Evolutionary conservation across 352 stramenopile species (phyloP), one percentile per base, ranked within the genome.

Genomic region (Phytophthora pinifolia): DNA sequence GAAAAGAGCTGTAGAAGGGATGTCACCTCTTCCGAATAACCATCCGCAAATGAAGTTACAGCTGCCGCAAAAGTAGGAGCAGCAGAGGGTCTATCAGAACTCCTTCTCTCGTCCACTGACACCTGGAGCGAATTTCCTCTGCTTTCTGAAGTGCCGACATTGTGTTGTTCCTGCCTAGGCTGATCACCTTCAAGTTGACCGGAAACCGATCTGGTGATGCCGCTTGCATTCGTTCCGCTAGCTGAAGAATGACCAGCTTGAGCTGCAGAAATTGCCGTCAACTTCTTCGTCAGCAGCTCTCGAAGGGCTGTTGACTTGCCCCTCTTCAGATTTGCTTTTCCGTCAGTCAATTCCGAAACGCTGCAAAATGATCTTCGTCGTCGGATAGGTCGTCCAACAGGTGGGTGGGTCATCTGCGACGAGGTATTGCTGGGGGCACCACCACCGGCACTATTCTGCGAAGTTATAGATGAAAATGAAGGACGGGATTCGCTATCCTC

Each of bases 351-450:
- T 43, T 93, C 83, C 0, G 78, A 74, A 41, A 89, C 52, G 41
- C 80, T 89, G 39, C 80, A 73, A 67, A 93, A 88, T 8, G 83
- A 93, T 43, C 83, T 66, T 17, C 83, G 62, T 52, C 83, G 73
- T 20, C 80, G 72, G 47, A 93, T 83, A n/a, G 76, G 43, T 54
- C 76, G 63, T 25, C 55, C 50, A 30, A 43, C 22, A 14, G 50
- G 38, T n/a, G 67, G 61, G 13, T 65, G 56, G 25, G 22, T 61
- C 33, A 56, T 57, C 64, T 59, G 66, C 9, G 48, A 41, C 12
- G 57, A 60, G 46, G 37, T 15, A 54, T 65, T 71, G 41, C n/a
- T 65, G 9, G 61, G 43, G 17, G 47, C 58, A 22, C 32, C 59
- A 43, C 59, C 49, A 8, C 61, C 52, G 10, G 15, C 14, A 60